Base-by-base conservation (phyloP, 805 yeast species). In the Tetrapisispora arboricola region DNA sequence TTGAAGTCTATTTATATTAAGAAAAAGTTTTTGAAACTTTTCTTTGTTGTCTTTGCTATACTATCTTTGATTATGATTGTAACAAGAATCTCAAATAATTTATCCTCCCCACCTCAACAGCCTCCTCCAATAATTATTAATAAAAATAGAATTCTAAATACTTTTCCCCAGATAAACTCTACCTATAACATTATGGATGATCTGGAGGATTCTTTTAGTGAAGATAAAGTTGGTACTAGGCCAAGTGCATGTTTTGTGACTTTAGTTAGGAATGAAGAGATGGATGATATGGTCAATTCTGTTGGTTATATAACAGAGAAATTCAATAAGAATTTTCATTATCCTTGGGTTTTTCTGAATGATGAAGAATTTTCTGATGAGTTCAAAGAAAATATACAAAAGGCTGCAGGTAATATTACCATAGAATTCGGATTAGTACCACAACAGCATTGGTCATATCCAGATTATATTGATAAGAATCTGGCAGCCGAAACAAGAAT, bases 281-380 rank as follows among this genome's bases (percentile, higher is more conserved):
- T 82, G 45, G 55, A 65, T 49, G 69, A 67, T n/a, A 65, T 83
- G 38, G 47, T 80, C 27, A 70, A 66, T 36, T 76, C 92, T 6
- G 79, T 86, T 44, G 70, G 80, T 42, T 68, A 72, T 43, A 73
- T 84, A 29, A 94, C 85, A 67, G 85, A 81, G 60, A 72, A 88
- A 41, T 87, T 87, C 67, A 87, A 90, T 66, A 60, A 63, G 38
- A 67, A 78, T 46, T 87, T 56, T 64, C 75, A 83, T 49, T 88
- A 88, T 60, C 94, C 86, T 58, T 88, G 96, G 96, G 88, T 87
- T 13, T 88, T 88, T 61, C 66, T 90, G 50, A 88, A 88, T 63
- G 90, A 90, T 58, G 78, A 73, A 42, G 78, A 73, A 18, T 88
- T 86, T 60, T 66, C 71, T 26, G 80, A 79, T 2, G 84, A 80